Evolutionary conservation across 1,139 yeast species (phyloP).

Genomic region (Kurtzmaniella quercitrusa): DNA sequence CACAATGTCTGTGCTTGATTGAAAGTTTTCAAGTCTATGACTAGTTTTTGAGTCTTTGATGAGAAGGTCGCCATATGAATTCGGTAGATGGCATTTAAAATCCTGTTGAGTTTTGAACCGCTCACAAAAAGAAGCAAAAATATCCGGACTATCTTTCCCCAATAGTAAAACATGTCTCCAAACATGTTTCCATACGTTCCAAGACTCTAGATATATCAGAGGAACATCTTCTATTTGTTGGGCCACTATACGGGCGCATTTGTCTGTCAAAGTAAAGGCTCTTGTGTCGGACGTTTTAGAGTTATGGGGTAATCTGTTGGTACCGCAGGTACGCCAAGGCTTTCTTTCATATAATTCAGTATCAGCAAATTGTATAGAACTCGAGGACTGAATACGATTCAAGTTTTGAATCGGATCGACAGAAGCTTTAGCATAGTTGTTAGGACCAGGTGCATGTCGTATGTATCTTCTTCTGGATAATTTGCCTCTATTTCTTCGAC

Average conservation of each 20-base stretch:
- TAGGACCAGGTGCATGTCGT: background rate
- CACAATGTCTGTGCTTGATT: conserved; percentile 19
- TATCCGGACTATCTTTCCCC: conserved; percentile 28
- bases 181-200: conserved; percentile 27
- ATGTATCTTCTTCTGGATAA: background rate
- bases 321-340: background rate
- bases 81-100: conserved; percentile 24
- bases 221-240: conserved; percentile 21
- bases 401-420: too few species aligned
- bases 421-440: too few species aligned
- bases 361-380: background rate
- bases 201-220: conserved; percentile 17
- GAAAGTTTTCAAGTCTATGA: conserved; percentile 36
- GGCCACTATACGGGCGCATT: conserved; percentile 29
- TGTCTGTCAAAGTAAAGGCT: background rate
- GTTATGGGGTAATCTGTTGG: background rate
- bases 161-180: conserved; percentile 28
- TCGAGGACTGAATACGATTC: background rate
- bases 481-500: background rate
- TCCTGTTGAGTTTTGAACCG: conserved; percentile 14
- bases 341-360: background rate
- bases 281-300: background rate
- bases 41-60: conserved; percentile 1
- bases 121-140: conserved; percentile 27
- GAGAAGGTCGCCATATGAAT: background rate